These are phyloP conservation scores for Aspergillus glaucus DNA, from an alignment of 2,329 filamentous ascomycete genomes.

Conservation along the genomic window DNA sequence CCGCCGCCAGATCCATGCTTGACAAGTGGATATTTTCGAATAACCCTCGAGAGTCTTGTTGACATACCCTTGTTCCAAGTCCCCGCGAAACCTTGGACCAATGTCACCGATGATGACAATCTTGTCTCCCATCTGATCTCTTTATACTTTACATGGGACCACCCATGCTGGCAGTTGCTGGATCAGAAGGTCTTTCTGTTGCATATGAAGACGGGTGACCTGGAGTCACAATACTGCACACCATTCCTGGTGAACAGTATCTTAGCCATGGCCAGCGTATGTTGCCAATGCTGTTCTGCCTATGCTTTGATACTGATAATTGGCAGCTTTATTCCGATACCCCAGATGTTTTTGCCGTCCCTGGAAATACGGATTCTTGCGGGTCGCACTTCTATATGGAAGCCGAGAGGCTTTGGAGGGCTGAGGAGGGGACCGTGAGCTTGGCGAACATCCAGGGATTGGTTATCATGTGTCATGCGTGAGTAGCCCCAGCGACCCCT, in stretches of 20 bases:
- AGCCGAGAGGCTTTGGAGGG: conserved; percentile 30
- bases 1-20: neutral
- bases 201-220: conserved; percentile 24
- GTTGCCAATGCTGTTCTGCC: conserved; percentile 3
- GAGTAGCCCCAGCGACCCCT: conserved; percentile 9
- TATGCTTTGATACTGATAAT: conserved; percentile 6
- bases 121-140: conserved; percentile 77
- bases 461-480: conserved; percentile 27
- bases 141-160: conserved; percentile 94
- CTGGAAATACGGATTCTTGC: conserved; percentile 22
- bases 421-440: conserved; percentile 27
- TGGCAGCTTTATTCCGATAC: conserved; percentile 32
- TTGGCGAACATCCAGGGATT: conserved; percentile 33
- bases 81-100: conserved; percentile 58
- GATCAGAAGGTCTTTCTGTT: conserved; percentile 69
- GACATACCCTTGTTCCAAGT: conserved; percentile 31
- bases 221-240: conserved; percentile 67
- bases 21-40: conserved; percentile 13
- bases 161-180: conserved; percentile 77
- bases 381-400: conserved; percentile 30
- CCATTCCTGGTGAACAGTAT: conserved; percentile 82
- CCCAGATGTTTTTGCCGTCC: conserved; percentile 22
- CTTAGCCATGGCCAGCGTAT: conserved; percentile 51
- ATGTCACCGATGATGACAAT: conserved; percentile 66
- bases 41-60: conserved; percentile 26